phyloP scores from a whole-genome alignment of 2,329 filamentous ascomycete genomes.

The Colletotrichum lindemuthianum region DNA sequence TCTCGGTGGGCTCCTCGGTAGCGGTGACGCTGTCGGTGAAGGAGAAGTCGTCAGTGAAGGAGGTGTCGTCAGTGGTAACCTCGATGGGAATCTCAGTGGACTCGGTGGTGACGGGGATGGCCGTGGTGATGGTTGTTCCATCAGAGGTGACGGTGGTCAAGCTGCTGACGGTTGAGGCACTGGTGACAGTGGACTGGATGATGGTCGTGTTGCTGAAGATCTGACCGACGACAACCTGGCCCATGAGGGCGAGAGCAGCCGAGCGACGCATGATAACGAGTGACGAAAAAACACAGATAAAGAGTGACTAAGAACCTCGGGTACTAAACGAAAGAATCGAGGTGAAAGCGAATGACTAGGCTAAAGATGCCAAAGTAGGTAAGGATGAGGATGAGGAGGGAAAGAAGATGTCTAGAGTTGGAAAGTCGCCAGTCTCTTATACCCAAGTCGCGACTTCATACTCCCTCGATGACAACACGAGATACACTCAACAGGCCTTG shows the following conservation, averaged over 20 bases:
- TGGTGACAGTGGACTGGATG: constrained; percentile 1
- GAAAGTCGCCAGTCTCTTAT: constrained; percentile 24
- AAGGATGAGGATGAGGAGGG: constrained; percentile 31
- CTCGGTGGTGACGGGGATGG: not conserved
- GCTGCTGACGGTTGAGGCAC: not conserved
- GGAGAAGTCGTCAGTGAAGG: not conserved
- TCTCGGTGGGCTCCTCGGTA: not conserved
- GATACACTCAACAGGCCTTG: too few relatives aligned
- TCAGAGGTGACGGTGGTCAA: not conserved
- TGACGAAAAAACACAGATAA: constrained; percentile 31
- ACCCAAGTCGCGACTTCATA: not conserved
- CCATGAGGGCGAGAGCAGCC: constrained; percentile 15
- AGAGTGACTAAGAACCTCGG: constrained; percentile 32
- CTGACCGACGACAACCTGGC: constrained; percentile 18
- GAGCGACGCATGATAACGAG: constrained; percentile 26
- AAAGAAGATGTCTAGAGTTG: constrained; percentile 1
- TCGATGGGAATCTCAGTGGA: not conserved
- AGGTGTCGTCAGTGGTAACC: not conserved
- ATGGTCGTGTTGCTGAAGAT: constrained; percentile 14
- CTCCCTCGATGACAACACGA: too few relatives aligned
- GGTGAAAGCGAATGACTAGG: constrained; percentile 21
- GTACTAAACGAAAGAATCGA: constrained; percentile 35
- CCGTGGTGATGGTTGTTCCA: not conserved
- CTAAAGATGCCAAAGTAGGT: constrained; percentile 32
- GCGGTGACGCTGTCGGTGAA: not conserved